phyloP scores from a whole-genome alignment of 139 green algal genomes.

The Tetradesmus obliquus region DNA sequence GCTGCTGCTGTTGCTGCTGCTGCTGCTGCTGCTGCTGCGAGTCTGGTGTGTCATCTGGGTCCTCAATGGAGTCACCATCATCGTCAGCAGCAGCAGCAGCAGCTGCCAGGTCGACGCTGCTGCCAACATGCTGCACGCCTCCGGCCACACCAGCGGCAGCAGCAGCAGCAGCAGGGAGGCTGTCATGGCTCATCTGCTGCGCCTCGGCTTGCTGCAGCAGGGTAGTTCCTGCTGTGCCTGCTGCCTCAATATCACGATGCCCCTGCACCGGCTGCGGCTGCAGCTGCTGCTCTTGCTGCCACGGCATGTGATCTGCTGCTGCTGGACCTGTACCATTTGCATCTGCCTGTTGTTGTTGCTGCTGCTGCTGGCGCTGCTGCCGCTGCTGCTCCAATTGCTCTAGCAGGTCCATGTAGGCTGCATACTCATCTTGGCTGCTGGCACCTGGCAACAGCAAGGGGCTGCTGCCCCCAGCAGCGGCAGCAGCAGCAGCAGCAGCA shows the following conservation, averaged over 20 bases:
- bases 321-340: conserved; percentile 11
- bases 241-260: background rate
- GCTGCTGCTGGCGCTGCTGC: conserved; percentile 33
- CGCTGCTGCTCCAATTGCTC: conserved; percentile 32
- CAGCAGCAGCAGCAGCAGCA: conserved; percentile 12
- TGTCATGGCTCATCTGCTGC: background rate
- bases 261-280: background rate
- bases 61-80: background rate
- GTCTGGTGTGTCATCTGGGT: background rate
- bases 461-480: background rate
- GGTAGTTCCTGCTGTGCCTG: background rate
- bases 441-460: background rate
- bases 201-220: background rate
- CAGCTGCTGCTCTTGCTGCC: conserved; percentile 1
- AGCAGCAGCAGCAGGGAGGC: background rate
- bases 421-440: conserved; percentile 23
- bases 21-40: conserved; percentile 42
- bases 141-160: background rate
- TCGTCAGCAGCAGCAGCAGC: background rate
- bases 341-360: background rate
- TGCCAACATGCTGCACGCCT: background rate
- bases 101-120: background rate
- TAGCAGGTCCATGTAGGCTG: conserved; percentile 37
- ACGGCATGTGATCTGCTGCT: conserved; percentile 3
- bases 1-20: conserved; percentile 24